These are phyloP conservation scores for Epichloe typhina DNA, from an alignment of 2,329 filamentous ascomycete species.

Conservation along the genomic window DNA sequence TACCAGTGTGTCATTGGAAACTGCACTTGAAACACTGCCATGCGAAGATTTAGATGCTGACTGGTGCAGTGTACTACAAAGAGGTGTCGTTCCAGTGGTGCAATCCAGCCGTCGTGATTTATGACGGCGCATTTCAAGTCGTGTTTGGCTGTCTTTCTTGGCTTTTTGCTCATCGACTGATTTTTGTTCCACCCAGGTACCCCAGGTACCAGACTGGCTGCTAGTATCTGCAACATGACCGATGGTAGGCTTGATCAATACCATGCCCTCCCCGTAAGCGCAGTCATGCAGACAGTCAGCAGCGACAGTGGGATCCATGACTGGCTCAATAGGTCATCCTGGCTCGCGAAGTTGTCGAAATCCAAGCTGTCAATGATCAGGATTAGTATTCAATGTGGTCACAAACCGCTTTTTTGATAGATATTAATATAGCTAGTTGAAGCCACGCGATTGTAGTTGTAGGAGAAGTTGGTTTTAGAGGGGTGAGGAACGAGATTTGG, in stretches of 20 bases:
- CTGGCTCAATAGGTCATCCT: constrained; percentile 39
- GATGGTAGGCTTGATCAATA: constrained; percentile 50
- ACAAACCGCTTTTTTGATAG: constrained; percentile 15
- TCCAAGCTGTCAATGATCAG: constrained; percentile 9
- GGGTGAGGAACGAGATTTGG: background rate
- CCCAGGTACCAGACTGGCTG: constrained; percentile 60
- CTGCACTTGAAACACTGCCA: background rate
- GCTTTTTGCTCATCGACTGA: constrained; percentile 34
- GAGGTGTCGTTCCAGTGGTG: constrained; percentile 15
- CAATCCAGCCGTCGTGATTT: constrained; percentile 54
- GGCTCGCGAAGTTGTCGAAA: constrained; percentile 5
- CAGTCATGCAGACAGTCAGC: constrained; percentile 49
- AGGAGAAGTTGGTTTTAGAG: background rate
- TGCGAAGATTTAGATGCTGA: background rate
- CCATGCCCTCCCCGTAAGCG: constrained; percentile 61
- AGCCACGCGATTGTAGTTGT: background rate
- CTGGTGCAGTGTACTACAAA: constrained; percentile 5
- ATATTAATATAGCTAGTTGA: background rate
- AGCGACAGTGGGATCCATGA: constrained; percentile 29
- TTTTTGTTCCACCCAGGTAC: constrained; percentile 60
- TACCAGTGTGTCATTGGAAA: constrained; percentile 14
- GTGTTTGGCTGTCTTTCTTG: background rate
- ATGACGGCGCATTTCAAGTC: constrained; percentile 36
- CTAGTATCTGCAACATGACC: constrained; percentile 44
- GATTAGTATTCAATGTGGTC: constrained; percentile 19